These are phyloP conservation scores for Cucurbita argyrosperma DNA, from an alignment of 306 rosid genomes.

Conservation along the genomic window DNA sequence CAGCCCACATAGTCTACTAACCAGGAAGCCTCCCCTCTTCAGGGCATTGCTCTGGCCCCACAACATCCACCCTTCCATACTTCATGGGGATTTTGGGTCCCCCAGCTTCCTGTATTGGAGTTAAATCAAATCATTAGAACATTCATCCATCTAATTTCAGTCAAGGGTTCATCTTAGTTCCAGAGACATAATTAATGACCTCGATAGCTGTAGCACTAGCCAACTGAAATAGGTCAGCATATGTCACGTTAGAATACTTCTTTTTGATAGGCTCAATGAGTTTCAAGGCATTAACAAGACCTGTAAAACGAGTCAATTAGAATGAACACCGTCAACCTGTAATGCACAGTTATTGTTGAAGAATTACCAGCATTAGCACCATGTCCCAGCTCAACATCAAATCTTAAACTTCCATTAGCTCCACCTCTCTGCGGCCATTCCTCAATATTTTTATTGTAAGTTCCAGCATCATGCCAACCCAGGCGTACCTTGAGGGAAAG, in stretches of 20 bases:
- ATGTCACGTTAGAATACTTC: slow-evolving; percentile 75
- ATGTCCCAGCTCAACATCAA: slow-evolving; percentile 77
- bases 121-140: slow-evolving; percentile 8
- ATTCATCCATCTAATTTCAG: not conserved
- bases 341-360: not conserved
- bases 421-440: slow-evolving; percentile 96
- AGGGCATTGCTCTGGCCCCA: slow-evolving; percentile 71
- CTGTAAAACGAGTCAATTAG: slow-evolving; percentile 29
- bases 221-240: slow-evolving; percentile 94
- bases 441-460: slow-evolving; percentile 78
- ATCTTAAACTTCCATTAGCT: slow-evolving; percentile 87
- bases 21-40: slow-evolving; percentile 99
- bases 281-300: slow-evolving; percentile 87
- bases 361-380: slow-evolving; percentile 89
- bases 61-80: slow-evolving; percentile 77
- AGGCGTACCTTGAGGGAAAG: slow-evolving; percentile 48
- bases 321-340: not conserved
- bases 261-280: slow-evolving; percentile 91
- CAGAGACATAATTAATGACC: slow-evolving; percentile 28
- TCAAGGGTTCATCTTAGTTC: slow-evolving; percentile 1
- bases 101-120: slow-evolving; percentile 67
- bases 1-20: slow-evolving; percentile 14
- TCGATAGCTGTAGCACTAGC: slow-evolving; percentile 91
- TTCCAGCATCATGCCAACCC: slow-evolving; percentile 99
- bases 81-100: slow-evolving; percentile 96